Evolutionary conservation across 179 eudicot species (phyloP).

Genomic region (Beta lomatogona): DNA sequence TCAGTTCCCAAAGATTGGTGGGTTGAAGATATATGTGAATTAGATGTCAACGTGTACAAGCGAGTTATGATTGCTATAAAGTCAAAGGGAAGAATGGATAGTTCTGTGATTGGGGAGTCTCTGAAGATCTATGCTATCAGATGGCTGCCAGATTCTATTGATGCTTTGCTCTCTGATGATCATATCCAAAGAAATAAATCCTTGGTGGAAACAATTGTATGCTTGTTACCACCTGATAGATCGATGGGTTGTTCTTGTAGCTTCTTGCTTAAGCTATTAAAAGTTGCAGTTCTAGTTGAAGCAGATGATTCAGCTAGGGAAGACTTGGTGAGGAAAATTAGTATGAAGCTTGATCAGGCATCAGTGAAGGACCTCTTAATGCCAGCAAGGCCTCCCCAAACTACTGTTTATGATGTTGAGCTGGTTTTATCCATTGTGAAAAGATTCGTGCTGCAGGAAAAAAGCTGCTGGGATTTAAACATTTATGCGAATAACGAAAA

Average conservation of each 20-base stretch:
- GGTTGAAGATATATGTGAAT: constrained; percentile 86
- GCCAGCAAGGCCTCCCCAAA: constrained; percentile 53
- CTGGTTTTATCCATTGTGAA: constrained; percentile 57
- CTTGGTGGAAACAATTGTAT: constrained; percentile 69
- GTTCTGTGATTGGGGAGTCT: constrained; percentile 71
- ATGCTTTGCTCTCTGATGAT: constrained; percentile 58
- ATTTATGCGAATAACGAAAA: constrained; percentile 33
- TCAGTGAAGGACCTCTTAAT: constrained; percentile 67
- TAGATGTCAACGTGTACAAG: constrained; percentile 69
- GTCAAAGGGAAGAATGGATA: constrained; percentile 77
- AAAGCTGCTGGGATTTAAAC: constrained; percentile 36
- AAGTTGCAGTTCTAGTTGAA: constrained; percentile 70
- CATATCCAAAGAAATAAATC: constrained; percentile 55
- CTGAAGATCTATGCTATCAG: constrained; percentile 62
- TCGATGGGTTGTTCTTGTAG: constrained; percentile 70
- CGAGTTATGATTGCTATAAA: constrained; percentile 66
- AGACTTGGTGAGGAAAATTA: constrained; percentile 53
- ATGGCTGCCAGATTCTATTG: constrained; percentile 83
- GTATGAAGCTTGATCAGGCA: constrained; percentile 74
- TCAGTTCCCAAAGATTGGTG: constrained; percentile 88
- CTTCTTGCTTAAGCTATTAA: constrained; percentile 73
- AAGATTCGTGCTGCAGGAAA: constrained; percentile 49
- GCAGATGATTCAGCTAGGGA: constrained; percentile 56
- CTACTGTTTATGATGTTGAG: constrained; percentile 68
- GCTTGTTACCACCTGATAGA: constrained; percentile 65